Evolutionary conservation across 225 moss, liverwort and hornwort genomes (phyloP).

Genomic region (Sphagnum contortum): DNA sequence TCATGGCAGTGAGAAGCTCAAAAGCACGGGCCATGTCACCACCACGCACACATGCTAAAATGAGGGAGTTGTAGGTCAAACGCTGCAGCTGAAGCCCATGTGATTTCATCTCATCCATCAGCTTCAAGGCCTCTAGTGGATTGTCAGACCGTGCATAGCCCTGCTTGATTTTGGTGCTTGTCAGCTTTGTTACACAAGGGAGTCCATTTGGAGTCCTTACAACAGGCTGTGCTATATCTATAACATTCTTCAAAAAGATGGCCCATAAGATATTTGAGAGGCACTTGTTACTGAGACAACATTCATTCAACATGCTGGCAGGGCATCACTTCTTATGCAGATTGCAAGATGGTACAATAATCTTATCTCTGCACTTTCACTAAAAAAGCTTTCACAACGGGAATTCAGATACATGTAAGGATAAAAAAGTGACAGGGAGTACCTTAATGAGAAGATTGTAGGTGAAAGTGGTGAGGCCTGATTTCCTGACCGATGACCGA

Average conservation of each 20-base stretch:
- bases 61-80: constrained; percentile 80
- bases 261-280: too few species aligned
- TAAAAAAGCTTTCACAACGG: too few species aligned
- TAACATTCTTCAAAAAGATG: too few species aligned
- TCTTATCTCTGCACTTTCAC: too few species aligned
- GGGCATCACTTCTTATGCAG: too few species aligned
- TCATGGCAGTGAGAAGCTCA: constrained; percentile 62
- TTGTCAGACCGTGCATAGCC: constrained; percentile 89
- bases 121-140: constrained; percentile 83
- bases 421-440: not conserved
- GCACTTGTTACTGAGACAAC: too few species aligned
- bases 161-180: constrained; percentile 17
- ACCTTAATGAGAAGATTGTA: constrained; percentile 98
- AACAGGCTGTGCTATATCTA: too few species aligned
- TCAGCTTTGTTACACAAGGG: too few species aligned
- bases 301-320: too few species aligned
- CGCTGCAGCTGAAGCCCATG: constrained; percentile 78
- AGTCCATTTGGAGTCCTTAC: too few species aligned
- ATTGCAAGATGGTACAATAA: too few species aligned
- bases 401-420: too few species aligned
- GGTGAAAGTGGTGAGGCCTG: constrained; percentile 70
- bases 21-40: constrained; percentile 60
- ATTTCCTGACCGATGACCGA: constrained; percentile 76
- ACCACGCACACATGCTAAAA: constrained; percentile 84
- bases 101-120: constrained; percentile 86